These are phyloP conservation scores for Ophiocordyceps camponoti-leonardi DNA, from an alignment of 2,329 filamentous ascomycete genomes.

Conservation along the genomic window DNA sequence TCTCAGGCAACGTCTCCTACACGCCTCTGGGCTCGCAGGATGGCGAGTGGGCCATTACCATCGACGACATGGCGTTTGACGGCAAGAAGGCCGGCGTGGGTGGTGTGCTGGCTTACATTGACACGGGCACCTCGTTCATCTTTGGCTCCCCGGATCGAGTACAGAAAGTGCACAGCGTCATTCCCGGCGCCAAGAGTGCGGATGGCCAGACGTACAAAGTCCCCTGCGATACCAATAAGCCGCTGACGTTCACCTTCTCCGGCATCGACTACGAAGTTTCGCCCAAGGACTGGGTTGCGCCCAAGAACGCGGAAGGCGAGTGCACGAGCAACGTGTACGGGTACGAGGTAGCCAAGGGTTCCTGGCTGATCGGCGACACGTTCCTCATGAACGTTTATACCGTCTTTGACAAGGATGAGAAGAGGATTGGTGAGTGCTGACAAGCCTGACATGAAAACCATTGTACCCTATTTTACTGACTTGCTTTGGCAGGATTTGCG, in stretches of 20 bases:
- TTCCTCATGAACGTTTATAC: slow-evolving; percentile 85
- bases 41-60: slow-evolving; percentile 54
- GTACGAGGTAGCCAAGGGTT: slow-evolving; percentile 42
- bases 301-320: slow-evolving; percentile 21
- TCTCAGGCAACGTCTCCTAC: slow-evolving; percentile 52
- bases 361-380: slow-evolving; percentile 72
- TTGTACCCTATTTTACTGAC: background rate
- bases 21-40: slow-evolving; percentile 29
- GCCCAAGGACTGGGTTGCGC: slow-evolving; percentile 51
- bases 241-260: slow-evolving; percentile 50
- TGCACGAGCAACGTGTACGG: slow-evolving; percentile 64
- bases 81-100: slow-evolving; percentile 40
- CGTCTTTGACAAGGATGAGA: slow-evolving; percentile 62
- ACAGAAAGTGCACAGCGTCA: slow-evolving; percentile 45
- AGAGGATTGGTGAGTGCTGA: slow-evolving; percentile 37
- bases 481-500: slow-evolving; percentile 1
- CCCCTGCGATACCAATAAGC: slow-evolving; percentile 49
- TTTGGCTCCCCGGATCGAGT: slow-evolving; percentile 55
- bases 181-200: slow-evolving; percentile 38
- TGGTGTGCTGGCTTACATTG: slow-evolving; percentile 50
- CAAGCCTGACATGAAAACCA: too few relatives aligned
- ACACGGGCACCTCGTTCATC: slow-evolving; percentile 69
- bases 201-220: slow-evolving; percentile 49
- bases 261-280: slow-evolving; percentile 49
- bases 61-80: slow-evolving; percentile 49